Conservation (phyloP, 2,329 filamentous ascomycete genomes). For the Exophiala bonariae region DNA sequence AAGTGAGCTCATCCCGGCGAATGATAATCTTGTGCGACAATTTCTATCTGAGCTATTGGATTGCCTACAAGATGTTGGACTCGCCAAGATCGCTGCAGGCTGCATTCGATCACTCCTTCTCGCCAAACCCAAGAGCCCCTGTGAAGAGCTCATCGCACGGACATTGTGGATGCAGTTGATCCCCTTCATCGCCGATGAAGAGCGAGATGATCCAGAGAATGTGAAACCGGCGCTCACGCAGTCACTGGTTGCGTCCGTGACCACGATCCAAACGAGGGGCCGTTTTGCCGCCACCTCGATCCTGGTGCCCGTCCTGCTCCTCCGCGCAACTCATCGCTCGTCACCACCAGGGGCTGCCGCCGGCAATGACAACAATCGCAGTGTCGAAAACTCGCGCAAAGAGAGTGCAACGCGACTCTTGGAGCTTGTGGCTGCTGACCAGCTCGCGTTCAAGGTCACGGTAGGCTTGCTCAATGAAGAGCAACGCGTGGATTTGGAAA, state of each 20-base stretch:
- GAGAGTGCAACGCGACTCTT: constrained; percentile 77
- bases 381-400: constrained; percentile 50
- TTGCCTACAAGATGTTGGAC: constrained; percentile 64
- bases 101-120: constrained; percentile 84
- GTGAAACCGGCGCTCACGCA: constrained; percentile 71
- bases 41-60: constrained; percentile 82
- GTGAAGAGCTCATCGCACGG: constrained; percentile 72
- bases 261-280: constrained; percentile 28
- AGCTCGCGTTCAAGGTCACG: constrained; percentile 69
- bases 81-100: constrained; percentile 82
- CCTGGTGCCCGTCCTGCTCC: constrained; percentile 74
- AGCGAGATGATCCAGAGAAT: constrained; percentile 76
- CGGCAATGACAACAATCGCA: neutral
- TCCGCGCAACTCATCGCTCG: constrained; percentile 67
- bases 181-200: constrained; percentile 66
- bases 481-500: constrained; percentile 77
- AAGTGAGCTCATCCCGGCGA: constrained; percentile 69
- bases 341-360: constrained; percentile 44
- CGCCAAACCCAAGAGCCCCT: constrained; percentile 57
- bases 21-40: constrained; percentile 71
- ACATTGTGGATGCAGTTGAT: constrained; percentile 75
- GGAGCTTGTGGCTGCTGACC: constrained; percentile 76
- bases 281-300: constrained; percentile 64
- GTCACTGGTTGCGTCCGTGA: constrained; percentile 71
- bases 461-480: constrained; percentile 70